Conservation (phyloP, 2,329 filamentous ascomycete species). For the Neonectria ditissima region DNA sequence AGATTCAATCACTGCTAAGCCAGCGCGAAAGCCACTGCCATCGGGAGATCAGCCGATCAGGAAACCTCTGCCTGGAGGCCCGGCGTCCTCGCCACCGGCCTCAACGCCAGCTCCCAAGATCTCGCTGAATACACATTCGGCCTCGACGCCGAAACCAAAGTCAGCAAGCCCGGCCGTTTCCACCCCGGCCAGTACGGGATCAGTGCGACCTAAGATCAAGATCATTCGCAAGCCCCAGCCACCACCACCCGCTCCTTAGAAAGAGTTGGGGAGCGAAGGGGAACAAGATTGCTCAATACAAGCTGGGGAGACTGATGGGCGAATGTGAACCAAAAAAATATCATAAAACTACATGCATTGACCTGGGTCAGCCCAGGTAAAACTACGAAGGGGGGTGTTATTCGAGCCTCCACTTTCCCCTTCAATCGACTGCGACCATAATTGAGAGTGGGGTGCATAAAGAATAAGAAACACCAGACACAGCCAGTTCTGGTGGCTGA, state of each 20-base stretch:
- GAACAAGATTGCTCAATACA: not conserved
- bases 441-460: not conserved
- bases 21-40: conserved; percentile 52
- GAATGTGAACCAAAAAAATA: not conserved
- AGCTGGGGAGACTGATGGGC: not conserved
- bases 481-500: not conserved
- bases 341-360: not conserved
- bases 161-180: conserved; percentile 39
- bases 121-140: conserved; percentile 39
- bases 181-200: conserved; percentile 39
- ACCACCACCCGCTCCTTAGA: conserved; percentile 42
- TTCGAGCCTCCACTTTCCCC: not conserved
- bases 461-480: not conserved
- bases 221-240: conserved; percentile 52
- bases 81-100: conserved; percentile 38
- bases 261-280: conserved; percentile 3
- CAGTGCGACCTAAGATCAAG: conserved; percentile 52
- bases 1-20: conserved; percentile 50
- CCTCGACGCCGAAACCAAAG: conserved; percentile 39
- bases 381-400: not conserved
- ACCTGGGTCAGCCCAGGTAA: not conserved
- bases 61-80: conserved; percentile 50
- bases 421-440: not conserved
- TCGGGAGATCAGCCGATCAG: conserved; percentile 43
- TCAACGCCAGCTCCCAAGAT: conserved; percentile 44